Base-by-base conservation (phyloP, 179 eudicot species). In the Monotropa hypopitys region DNA sequence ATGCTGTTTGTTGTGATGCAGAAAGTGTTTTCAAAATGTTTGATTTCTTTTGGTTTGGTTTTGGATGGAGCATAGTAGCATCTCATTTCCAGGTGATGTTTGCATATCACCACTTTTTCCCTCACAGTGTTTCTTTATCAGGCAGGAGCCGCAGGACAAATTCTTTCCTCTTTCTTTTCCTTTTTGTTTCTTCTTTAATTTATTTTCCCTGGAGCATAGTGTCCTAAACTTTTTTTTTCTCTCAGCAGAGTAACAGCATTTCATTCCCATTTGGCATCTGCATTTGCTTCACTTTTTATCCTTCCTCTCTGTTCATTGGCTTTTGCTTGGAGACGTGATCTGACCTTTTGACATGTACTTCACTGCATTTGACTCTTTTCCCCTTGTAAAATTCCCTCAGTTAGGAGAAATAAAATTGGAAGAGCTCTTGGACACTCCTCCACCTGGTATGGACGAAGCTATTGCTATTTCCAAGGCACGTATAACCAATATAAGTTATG, bases 401-500 rank as follows among this genome's bases (percentile, higher is more conserved):
- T 69, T 93, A 47, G 99, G 99, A 81, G 99, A 95, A 50, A 70
- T 95, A 50, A 93, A 93, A 82, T 92, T 93, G 76, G 99, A 97
- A 50, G 99, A 95, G 89, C 88, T 95, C 78, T 84, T 95, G 87
- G 97, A 38, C 40, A 38, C 40, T 38, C 40, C 97, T 75, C 99
- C 99, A 57, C 99, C 99, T 75, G 98, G 97, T 67, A 77, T 95
- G 73, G 99, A 95, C 84, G 99, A 95, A 86, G 99, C 97, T 54
- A 84, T 95, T 85, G 93, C 97, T 75, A 95, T 95, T 81, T 88
- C 99, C 76, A 91, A 95, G 97, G 99, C 73, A 82, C 42, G 82
- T 57, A 6, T 43, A 9, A 13, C 6, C 11, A 45, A 35, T 23
- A 73, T 40, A 21, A 23, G 42, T 40, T 47, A 65, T 28, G 1